Percentiles rank a stretch among this genome's conserved stretches.
These are phyloP conservation scores for Rhodosporidiobolus sp. DNA, from an alignment of 768 basidiomycete species.

Conservation along the genomic window DNA sequence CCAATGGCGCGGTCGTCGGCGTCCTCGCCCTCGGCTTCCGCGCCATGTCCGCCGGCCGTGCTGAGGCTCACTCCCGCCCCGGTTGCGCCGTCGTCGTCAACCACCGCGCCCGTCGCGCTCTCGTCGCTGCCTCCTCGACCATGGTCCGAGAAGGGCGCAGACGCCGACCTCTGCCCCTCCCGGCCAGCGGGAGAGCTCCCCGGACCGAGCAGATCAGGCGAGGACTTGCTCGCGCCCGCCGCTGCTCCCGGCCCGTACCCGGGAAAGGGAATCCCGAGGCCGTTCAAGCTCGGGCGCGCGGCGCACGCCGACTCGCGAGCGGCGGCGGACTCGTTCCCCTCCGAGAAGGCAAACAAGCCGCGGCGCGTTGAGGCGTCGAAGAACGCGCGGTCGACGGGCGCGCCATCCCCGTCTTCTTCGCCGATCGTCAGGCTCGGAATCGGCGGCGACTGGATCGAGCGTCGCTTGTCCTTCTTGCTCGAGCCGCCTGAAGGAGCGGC, in stretches of 20 bases:
- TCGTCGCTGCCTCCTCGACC: not conserved
- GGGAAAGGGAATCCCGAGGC: constrained; percentile 17
- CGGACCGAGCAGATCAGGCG: not conserved
- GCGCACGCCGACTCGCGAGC: not conserved
- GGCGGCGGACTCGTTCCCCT: not conserved
- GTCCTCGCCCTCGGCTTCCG: not conserved
- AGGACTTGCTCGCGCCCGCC: not conserved
- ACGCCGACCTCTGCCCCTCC: no score
- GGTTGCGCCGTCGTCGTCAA: not conserved
- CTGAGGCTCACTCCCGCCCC: not conserved
- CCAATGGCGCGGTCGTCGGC: constrained; percentile 29
- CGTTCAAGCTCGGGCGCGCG: constrained; percentile 1
- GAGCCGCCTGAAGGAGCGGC: no score
- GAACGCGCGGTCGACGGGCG: constrained; percentile 2
- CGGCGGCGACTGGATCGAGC: constrained; percentile 6
- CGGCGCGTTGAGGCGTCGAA: constrained; percentile 11
- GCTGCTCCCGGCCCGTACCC: not conserved
- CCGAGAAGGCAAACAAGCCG: constrained; percentile 13
- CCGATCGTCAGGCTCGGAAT: constrained; percentile 10
- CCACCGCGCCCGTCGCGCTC: constrained; percentile 2
- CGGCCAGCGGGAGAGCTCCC: no score
- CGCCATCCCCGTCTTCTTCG: not conserved
- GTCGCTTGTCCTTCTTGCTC: constrained; percentile 30
- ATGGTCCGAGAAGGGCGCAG: not conserved
- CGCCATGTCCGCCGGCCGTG: not conserved